These are phyloP conservation scores for Solanum clarkiae DNA, from an alignment of 257 asterid species.

Conservation along the genomic window DNA sequence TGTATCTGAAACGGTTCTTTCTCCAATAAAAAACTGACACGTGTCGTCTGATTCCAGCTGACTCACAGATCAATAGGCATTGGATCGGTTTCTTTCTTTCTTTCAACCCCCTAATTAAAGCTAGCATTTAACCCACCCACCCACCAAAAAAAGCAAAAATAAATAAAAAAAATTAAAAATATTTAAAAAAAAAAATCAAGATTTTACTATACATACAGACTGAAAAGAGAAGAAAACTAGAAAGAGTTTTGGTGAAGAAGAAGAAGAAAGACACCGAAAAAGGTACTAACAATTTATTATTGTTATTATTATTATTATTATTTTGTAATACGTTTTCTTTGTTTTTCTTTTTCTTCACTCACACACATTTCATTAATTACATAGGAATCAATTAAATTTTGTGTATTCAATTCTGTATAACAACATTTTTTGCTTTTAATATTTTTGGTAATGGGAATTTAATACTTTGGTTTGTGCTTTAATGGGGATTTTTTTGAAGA, in stretches of 20 bases:
- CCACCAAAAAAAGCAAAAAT: not conserved
- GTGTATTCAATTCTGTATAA: not conserved
- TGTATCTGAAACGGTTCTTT: constrained; percentile 11
- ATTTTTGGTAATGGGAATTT: not conserved
- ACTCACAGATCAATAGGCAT: constrained; percentile 14
- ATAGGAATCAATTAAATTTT: not conserved
- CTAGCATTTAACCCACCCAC: constrained; percentile 27
- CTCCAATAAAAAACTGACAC: constrained; percentile 21
- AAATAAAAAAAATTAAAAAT: too few relatives aligned
- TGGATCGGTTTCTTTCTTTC: constrained; percentile 27
- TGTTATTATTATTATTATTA: not conserved
- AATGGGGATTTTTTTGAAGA: not conserved
- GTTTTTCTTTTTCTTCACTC: not conserved
- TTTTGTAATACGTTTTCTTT: not conserved
- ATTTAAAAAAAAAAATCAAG: not conserved
- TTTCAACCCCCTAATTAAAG: constrained; percentile 23
- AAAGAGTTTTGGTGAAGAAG: not conserved
- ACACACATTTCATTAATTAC: not conserved
- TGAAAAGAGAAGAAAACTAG: not conserved
- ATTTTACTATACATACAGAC: not conserved
- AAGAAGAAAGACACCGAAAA: constrained; percentile 8
- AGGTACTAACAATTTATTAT: not conserved
- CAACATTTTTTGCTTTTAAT: not conserved
- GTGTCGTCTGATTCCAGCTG: constrained; percentile 8
- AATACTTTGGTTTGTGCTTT: not conserved